Evolutionary conservation across 2,329 filamentous ascomycete species (phyloP), one percentile per base, ranked within the genome.

Genomic region (Macrophomina tecta): DNA sequence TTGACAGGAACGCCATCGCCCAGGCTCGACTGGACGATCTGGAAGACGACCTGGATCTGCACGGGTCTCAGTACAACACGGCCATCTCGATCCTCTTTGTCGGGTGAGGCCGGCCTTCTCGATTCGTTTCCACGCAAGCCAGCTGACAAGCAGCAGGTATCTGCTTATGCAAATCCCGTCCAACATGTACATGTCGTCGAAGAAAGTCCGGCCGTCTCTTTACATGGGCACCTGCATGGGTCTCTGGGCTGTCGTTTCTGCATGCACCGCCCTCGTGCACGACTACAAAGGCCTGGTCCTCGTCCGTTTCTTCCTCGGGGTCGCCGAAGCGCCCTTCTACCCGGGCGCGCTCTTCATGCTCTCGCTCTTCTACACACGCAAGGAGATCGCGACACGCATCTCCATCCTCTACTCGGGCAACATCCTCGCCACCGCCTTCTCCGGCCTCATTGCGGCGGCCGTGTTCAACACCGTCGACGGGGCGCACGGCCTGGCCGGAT

Each of bases 21-120:
- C 83, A 88, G 5, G 89, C 89, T 0, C 83, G 85, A 7, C 79
- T 91, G 63, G 86, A 87, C 73, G 87, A 88, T 14, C 79, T 91
- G 8, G 85, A 89, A 65, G 77, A 81, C 0, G 88, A 90, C 64
- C 23, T 64, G 49, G 11, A 53, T 11, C 46, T 64, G 32, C 45
- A 53, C 34, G 49, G 34, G 7, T 45, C 32, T 5, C 48, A 53
- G 16, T 64, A 51, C 48, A 45, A 40, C 23, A 91, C 65, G 79
- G 90, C 16, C 72, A 78, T 1, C 81, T 90, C 63, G 89, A 90
- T 68, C 78, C 90, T 60, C 89, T 90, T 74, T n/a, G 82, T 83
- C 40, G 82, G 84, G 30, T 72, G 71, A 69, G 56, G 77, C 56
- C 4, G 7, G 30, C 3, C 11, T 3, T 1, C 62, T 79, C 71